Evolutionary conservation across 495 filamentous ascomycete genomes (phyloP), one percentile per base, ranked within the genome.

Genomic region (Aspergillus diversus): DNA sequence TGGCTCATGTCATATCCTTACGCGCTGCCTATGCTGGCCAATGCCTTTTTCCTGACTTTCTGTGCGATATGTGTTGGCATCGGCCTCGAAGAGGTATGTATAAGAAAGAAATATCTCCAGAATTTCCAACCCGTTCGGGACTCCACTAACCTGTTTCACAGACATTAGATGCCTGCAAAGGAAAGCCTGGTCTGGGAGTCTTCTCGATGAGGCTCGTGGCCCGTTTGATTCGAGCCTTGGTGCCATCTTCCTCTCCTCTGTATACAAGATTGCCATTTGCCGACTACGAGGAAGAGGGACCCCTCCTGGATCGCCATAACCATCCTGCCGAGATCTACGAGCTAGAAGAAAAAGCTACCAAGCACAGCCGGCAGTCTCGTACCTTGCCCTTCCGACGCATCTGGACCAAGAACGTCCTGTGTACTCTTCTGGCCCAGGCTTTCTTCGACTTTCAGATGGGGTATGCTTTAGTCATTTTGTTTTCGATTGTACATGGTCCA

Each of bases 331-430:
- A 80, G 53, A 77, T 73, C 69, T 81, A 80, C 63, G 74, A 79
- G 56, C 64, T 78, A 7, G 77, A 78, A 66, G 73, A 78, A 57
- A 76, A 78, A 65, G 70, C 73, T 6, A 49, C 70, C 54, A 73
- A 69, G 55, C 69, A 68, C 31, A 39, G 56, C 8, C 76, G 76
- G 12, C 61, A 65, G 43, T 60, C 65, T 50, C 74, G 71, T 11
- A 65, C 61, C 12, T 78, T 94, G 34, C 83, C 90, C 7, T 91
- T 94, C 78, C 82, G 84, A 21, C 82, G 84, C 32, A 91, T 96
- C 61, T 95, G 91, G 81, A 95, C 91, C 3, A 83, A 82, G 55
- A 94, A 94, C 66, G 88, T 96, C 27, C 63, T 86, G 66, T 81
- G 75, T 64, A 92, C 91, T 2, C 77, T 95, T 4, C 50, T 87